These are phyloP conservation scores for Flaveria linearis DNA, from an alignment of 129 eudicot genomes.

Conservation along the genomic window DNA sequence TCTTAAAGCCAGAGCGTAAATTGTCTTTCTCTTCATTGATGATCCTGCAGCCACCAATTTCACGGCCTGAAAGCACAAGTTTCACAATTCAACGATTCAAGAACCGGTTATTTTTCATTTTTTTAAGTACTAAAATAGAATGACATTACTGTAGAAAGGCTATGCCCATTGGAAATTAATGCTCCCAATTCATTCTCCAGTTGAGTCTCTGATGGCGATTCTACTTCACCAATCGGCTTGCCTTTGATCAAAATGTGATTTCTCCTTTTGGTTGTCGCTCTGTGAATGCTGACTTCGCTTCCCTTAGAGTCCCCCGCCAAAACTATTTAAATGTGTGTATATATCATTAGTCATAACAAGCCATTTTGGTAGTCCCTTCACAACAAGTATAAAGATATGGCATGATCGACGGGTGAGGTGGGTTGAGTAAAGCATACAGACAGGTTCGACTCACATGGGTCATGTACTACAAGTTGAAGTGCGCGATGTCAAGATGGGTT, in stretches of 20 bases:
- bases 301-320: slow-evolving; percentile 82
- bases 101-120: not conserved
- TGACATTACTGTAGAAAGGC: slow-evolving; percentile 67
- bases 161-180: slow-evolving; percentile 73
- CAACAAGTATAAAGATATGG: not conserved
- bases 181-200: slow-evolving; percentile 67
- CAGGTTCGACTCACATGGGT: not conserved
- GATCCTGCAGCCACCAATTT: slow-evolving; percentile 85
- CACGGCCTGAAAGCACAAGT: slow-evolving; percentile 58
- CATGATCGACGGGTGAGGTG: not conserved
- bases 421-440: not conserved
- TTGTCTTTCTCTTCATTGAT: slow-evolving; percentile 58
- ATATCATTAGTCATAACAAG: slow-evolving; percentile 23
- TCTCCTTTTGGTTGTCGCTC: slow-evolving; percentile 81
- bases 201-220: slow-evolving; percentile 60
- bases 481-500: not conserved
- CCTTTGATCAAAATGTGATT: slow-evolving; percentile 91
- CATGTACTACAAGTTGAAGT: not conserved
- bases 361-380: not conserved
- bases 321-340: slow-evolving; percentile 45
- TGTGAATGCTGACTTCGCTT: slow-evolving; percentile 61
- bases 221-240: slow-evolving; percentile 40
- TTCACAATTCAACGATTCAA: slow-evolving; percentile 4
- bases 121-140: not conserved
- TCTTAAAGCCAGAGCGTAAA: slow-evolving; percentile 79